These are phyloP conservation scores for Pyrenophora graminea DNA, from an alignment of 2,329 filamentous ascomycete genomes.

Conservation along the genomic window DNA sequence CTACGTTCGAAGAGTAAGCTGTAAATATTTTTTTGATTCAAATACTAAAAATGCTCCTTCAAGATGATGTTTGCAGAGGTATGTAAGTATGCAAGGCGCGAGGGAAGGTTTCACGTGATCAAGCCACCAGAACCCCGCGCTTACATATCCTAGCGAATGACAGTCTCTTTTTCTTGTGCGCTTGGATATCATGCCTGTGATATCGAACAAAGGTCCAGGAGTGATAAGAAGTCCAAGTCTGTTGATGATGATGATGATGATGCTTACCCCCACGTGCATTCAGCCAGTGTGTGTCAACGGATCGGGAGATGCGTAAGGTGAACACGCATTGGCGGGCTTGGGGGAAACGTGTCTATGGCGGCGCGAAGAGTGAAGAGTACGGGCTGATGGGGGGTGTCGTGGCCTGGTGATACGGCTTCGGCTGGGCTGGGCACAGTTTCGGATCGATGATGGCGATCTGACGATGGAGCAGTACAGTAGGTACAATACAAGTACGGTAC, in stretches of 20 bases:
- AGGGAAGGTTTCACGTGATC: no score
- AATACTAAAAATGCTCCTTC: no score
- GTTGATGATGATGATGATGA: not conserved
- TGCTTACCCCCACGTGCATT: not conserved
- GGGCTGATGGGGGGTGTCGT: slow-evolving; percentile 1
- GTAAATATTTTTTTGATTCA: no score
- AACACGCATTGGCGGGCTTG: not conserved
- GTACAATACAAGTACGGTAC: not conserved
- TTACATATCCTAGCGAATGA: no score
- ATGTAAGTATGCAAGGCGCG: no score
- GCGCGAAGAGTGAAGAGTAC: not conserved
- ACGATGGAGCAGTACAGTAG: slow-evolving; percentile 1
- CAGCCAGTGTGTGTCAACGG: not conserved
- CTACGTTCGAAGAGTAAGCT: no score
- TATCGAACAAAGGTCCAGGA: no score
- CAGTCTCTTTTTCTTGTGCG: no score
- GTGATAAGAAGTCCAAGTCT: no score
- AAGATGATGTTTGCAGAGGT: no score
- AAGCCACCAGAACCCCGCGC: no score
- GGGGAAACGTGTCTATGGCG: not conserved
- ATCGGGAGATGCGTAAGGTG: slow-evolving; percentile 1
- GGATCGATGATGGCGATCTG: slow-evolving; percentile 6
- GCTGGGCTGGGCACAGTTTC: not conserved
- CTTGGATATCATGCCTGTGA: no score
- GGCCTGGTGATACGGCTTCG: slow-evolving; percentile 1